phyloP scores from a whole-genome alignment of 306 rosid species.

The Prosopis cineraria region DNA sequence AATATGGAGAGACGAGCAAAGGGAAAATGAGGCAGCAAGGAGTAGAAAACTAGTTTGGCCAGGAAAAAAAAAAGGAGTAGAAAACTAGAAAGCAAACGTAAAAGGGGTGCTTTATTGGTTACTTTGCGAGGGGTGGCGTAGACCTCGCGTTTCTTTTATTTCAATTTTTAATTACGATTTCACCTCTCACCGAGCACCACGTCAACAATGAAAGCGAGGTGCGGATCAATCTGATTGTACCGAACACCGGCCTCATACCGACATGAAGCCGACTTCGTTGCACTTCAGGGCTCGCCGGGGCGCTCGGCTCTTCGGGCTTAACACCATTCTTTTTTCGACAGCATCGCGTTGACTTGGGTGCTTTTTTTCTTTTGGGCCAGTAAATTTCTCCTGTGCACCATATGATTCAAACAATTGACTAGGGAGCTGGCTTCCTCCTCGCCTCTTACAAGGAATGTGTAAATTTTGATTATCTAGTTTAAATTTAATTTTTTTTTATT shows the following conservation, averaged over 20 bases:
- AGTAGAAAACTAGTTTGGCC: neutral
- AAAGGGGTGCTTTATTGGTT: neutral
- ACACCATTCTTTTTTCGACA: neutral
- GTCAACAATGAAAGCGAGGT: conserved; percentile 30
- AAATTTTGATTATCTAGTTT: no score
- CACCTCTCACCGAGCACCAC: conserved; percentile 27
- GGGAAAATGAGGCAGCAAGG: neutral
- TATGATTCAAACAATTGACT: no score
- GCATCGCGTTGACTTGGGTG: no score
- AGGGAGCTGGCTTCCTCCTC: no score
- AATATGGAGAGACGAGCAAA: neutral
- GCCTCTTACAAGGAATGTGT: no score
- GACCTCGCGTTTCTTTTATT: neutral
- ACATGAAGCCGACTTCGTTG: conserved; percentile 34
- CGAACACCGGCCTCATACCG: conserved; percentile 45
- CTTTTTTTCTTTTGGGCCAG: no score
- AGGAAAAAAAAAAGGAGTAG: neutral
- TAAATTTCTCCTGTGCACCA: no score
- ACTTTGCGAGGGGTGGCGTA: neutral
- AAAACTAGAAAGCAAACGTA: neutral
- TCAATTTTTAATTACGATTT: neutral
- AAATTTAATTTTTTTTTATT: no score
- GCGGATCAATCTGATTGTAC: conserved; percentile 40
- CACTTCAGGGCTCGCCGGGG: conserved; percentile 13
- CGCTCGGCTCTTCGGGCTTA: neutral